Evolutionary conservation across 169 alveolate genomes (phyloP).

Genomic region (Plasmodium gallinaceum): DNA sequence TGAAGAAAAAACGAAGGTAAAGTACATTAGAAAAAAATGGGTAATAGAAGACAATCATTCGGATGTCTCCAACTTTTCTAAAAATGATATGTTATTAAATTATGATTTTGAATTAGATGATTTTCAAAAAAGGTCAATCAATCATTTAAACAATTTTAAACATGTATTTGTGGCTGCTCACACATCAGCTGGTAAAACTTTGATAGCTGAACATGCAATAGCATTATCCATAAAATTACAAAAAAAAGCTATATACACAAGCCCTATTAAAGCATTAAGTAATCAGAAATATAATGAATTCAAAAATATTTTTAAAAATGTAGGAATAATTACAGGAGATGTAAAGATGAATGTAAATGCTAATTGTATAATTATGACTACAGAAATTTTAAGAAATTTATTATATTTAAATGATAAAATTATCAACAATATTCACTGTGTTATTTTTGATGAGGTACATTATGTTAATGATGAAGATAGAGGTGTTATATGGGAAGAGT

Average conservation of each 20-base stretch:
- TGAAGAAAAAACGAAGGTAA: conserved; percentile 31
- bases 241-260: conserved; percentile 96
- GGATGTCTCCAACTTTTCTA: conserved; percentile 46
- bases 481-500: conserved; percentile 99
- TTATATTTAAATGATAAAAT: conserved; percentile 90
- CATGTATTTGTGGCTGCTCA: conserved; percentile 99
- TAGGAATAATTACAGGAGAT: conserved; percentile 99
- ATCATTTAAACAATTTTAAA: conserved; percentile 92
- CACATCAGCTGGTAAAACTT: conserved; percentile 99
- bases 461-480: conserved; percentile 96
- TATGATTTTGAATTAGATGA: conserved; percentile 96
- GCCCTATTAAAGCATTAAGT: conserved; percentile 99
- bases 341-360: conserved; percentile 96
- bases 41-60: conserved; percentile 82
- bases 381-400: conserved; percentile 97
- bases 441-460: conserved; percentile 99
- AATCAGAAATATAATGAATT: conserved; percentile 98
- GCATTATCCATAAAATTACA: conserved; percentile 95
- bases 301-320: conserved; percentile 88
- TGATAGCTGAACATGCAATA: conserved; percentile 98
- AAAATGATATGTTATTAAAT: conserved; percentile 84
- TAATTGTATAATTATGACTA: conserved; percentile 97
- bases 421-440: conserved; percentile 95
- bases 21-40: conserved; percentile 83
- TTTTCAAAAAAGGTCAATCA: conserved; percentile 97